Evolutionary conservation across 148 eudicot species (phyloP).

Genomic region (Cornus florida): DNA sequence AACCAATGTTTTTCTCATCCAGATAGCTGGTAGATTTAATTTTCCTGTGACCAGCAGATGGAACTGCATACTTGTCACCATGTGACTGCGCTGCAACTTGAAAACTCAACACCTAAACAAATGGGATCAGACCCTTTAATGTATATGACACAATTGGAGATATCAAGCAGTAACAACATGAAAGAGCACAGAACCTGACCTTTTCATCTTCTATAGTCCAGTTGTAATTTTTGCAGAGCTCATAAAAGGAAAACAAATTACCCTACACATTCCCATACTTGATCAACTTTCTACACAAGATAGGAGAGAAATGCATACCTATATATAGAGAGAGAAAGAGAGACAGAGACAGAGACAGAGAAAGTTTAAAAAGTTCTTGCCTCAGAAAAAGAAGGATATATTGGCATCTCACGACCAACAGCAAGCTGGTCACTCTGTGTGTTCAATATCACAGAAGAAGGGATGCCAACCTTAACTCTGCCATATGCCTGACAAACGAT

Average conservation of each 20-base stretch:
- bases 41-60: slow-evolving; percentile 16
- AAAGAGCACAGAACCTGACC: slow-evolving; percentile 28
- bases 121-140: not conserved
- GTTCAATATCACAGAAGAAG: slow-evolving; percentile 60
- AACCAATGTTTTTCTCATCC: slow-evolving; percentile 39
- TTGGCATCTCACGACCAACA: slow-evolving; percentile 64
- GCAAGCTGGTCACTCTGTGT: slow-evolving; percentile 78
- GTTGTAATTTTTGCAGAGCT: slow-evolving; percentile 68
- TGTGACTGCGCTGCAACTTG: slow-evolving; percentile 24
- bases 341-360: not conserved
- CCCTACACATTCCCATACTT: slow-evolving; percentile 44
- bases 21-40: slow-evolving; percentile 21
- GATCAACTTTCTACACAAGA: slow-evolving; percentile 19
- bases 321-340: not conserved
- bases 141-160: not conserved
- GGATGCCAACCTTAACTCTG: slow-evolving; percentile 66
- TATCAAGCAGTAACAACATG: slow-evolving; percentile 2
- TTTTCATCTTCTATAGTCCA: slow-evolving; percentile 68
- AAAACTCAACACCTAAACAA: slow-evolving; percentile 59
- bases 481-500: slow-evolving; percentile 63
- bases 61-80: slow-evolving; percentile 17
- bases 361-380: slow-evolving; percentile 28
- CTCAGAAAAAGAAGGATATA: slow-evolving; percentile 69
- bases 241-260: slow-evolving; percentile 84
- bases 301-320: not conserved